Conservation (phyloP, 2,329 filamentous ascomycete genomes). For the Aspergillus neoniger region DNA sequence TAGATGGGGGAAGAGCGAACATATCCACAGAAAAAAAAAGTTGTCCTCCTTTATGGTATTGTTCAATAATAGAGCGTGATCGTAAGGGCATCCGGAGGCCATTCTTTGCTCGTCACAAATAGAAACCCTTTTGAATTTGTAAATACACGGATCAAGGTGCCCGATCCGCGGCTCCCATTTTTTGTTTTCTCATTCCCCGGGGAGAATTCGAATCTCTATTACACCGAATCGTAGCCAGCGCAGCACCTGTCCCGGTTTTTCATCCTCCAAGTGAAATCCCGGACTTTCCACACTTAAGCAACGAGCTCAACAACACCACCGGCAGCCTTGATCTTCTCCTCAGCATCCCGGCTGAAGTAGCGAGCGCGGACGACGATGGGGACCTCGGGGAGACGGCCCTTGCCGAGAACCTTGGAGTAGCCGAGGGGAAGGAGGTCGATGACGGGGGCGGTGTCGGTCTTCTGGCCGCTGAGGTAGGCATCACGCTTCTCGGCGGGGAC, state of each 20-base stretch:
- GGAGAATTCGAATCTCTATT: conserved; percentile 31
- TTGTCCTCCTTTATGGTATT: conserved; percentile 39
- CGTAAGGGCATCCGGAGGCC: conserved; percentile 41
- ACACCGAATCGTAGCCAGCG: conserved; percentile 33
- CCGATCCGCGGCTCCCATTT: conserved; percentile 33
- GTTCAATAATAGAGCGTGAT: conserved; percentile 39
- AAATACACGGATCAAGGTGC: conserved; percentile 33
- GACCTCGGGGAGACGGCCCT: conserved; percentile 91
- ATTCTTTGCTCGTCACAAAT: conserved; percentile 40
- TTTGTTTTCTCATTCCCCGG: conserved; percentile 31
- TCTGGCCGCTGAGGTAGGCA: conserved; percentile 77
- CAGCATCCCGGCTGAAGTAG: conserved; percentile 93
- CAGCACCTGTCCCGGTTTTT: conserved; percentile 31
- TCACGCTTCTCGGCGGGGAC: conserved; percentile 91
- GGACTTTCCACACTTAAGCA: conserved; percentile 62
- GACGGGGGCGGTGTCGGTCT: conserved; percentile 91
- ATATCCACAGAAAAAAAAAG: conserved; percentile 18
- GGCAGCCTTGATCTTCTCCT: conserved; percentile 98
- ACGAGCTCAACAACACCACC: conserved; percentile 95
- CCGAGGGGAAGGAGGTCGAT: conserved; percentile 96
- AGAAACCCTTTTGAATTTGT: conserved; percentile 38
- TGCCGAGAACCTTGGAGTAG: conserved; percentile 98
- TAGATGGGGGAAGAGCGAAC: background rate
- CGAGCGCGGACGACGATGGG: conserved; percentile 92
- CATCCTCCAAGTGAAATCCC: conserved; percentile 28